A percentile compares a stretch with the other conserved stretches of the same genome.
Conservation (phyloP, 2,329 filamentous ascomycete genomes). For the Geoglossum cookeanum region DNA sequence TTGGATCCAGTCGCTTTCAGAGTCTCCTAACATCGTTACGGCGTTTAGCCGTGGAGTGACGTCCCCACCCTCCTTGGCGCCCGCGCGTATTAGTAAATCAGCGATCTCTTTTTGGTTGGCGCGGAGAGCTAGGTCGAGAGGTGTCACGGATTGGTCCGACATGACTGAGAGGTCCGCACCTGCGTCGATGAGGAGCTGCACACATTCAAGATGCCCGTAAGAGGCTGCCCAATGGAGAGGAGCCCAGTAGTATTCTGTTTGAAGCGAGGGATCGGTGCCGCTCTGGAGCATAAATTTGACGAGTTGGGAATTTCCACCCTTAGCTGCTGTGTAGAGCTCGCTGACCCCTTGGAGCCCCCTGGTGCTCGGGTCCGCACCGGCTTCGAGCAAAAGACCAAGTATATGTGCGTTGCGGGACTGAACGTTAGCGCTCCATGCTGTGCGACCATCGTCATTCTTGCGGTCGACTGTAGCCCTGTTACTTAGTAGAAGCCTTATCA, state of each 20-base stretch:
- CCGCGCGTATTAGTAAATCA: too few species aligned
- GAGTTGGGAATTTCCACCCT: neutral
- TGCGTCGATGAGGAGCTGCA: conserved; percentile 4
- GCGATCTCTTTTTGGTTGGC: neutral
- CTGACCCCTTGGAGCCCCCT: neutral
- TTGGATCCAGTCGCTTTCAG: too few species aligned
- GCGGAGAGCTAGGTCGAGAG: conserved; percentile 5
- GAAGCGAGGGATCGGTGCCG: neutral
- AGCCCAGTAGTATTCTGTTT: conserved; percentile 5
- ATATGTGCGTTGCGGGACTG: conserved; percentile 87
- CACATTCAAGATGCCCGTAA: conserved; percentile 5
- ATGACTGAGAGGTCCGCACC: conserved; percentile 1
- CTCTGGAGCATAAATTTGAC: neutral
- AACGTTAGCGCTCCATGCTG: conserved; percentile 25
- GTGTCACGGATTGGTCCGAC: conserved; percentile 4
- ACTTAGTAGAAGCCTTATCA: neutral
- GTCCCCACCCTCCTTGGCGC: too few species aligned
- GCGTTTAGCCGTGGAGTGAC: too few species aligned
- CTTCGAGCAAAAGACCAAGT: conserved; percentile 62
- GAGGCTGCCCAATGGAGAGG: conserved; percentile 6
- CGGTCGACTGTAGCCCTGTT: neutral
- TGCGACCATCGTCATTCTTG: neutral
- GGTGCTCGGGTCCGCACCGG: conserved; percentile 56
- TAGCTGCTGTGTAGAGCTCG: neutral
- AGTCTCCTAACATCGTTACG: too few species aligned